Conservation (phyloP, 2,329 filamentous ascomycete species). For the Beauveria sp. region DNA sequence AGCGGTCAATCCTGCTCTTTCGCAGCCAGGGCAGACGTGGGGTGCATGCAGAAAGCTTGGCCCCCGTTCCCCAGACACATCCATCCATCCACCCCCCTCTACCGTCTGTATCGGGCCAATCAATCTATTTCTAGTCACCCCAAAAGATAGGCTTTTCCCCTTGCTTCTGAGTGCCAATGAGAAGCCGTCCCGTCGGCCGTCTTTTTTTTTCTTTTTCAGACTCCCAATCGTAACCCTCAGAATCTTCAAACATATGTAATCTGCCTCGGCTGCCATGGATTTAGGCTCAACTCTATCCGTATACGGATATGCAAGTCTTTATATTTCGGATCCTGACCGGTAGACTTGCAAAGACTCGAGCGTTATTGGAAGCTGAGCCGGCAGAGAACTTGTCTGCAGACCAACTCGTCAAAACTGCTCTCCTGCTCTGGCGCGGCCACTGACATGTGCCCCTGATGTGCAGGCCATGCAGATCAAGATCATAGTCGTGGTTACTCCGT, state of each 20-base stretch:
- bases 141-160: constrained; percentile 5
- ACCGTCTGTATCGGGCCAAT: constrained; percentile 8
- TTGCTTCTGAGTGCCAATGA: neutral
- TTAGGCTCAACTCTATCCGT: too few species aligned
- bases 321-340: too few species aligned
- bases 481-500: neutral
- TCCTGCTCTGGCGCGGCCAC: too few species aligned
- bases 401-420: too few species aligned
- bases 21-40: neutral
- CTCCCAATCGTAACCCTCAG: too few species aligned
- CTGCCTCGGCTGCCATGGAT: too few species aligned
- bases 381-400: too few species aligned
- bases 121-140: constrained; percentile 6
- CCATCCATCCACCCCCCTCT: neutral
- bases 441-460: neutral
- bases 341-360: too few species aligned
- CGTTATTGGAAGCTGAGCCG: too few species aligned
- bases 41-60: neutral
- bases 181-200: neutral
- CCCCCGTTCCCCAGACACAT: neutral
- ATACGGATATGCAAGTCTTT: too few species aligned
- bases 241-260: too few species aligned
- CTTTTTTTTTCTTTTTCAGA: too few species aligned
- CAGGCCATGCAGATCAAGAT: neutral
- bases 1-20: neutral